Percentiles rank a stretch among this genome's conserved stretches.
These are phyloP conservation scores for Magnaporthales sp. DNA, from an alignment of 2,329 filamentous ascomycete species.

Conservation along the genomic window DNA sequence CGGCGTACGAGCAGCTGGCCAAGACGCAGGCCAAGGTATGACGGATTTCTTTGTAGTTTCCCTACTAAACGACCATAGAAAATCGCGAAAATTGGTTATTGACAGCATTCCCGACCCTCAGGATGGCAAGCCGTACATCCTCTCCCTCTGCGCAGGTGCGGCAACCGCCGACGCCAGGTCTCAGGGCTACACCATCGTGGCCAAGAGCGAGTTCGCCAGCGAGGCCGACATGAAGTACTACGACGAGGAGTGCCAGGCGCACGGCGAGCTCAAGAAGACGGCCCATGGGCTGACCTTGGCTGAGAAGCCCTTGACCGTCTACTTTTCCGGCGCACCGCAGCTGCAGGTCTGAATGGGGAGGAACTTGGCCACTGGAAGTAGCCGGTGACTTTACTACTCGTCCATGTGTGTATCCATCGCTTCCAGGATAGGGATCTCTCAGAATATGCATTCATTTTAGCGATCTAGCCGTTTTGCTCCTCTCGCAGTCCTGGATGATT, in stretches of 20 bases:
- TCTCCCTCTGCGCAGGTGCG: conserved; percentile 41
- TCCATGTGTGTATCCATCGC: neutral
- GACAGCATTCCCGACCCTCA: conserved; percentile 19
- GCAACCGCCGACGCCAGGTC: conserved; percentile 44
- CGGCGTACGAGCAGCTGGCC: conserved; percentile 32
- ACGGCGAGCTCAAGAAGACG: conserved; percentile 29
- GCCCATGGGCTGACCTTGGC: conserved; percentile 22
- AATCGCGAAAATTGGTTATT: neutral
- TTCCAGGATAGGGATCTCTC: neutral
- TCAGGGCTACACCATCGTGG: conserved; percentile 57
- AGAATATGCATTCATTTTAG: neutral
- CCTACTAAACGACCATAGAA: neutral
- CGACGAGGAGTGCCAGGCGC: conserved; percentile 42
- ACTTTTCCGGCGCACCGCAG: conserved; percentile 7
- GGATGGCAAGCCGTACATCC: conserved; percentile 65
- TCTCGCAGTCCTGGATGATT: neutral
- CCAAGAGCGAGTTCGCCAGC: conserved; percentile 54
- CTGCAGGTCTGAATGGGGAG: neutral
- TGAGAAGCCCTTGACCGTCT: conserved; percentile 16
- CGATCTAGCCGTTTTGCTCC: neutral
- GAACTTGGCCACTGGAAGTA: neutral
- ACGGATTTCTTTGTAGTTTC: conserved; percentile 3
- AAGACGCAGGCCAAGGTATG: conserved; percentile 33
- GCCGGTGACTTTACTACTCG: neutral
- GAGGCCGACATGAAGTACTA: conserved; percentile 64